Evolutionary conservation across 2,329 filamentous ascomycete species (phyloP).

Genomic region (Dactylella cylindrospora): DNA sequence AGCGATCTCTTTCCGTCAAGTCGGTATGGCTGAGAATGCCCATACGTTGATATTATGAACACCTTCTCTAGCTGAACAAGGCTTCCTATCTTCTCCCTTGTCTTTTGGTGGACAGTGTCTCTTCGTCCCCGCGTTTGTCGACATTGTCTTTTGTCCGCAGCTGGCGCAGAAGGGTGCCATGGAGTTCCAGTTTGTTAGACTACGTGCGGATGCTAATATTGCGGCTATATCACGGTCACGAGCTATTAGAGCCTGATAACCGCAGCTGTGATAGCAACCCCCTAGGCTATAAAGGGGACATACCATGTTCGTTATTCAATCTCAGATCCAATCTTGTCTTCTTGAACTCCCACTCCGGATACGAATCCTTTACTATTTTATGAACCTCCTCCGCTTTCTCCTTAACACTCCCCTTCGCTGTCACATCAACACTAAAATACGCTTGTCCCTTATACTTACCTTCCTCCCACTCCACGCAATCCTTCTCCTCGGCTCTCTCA

Average conservation of each 20-base stretch:
- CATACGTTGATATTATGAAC: constrained; percentile 68
- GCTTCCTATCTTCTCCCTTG: constrained; percentile 61
- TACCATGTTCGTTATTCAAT: too few species aligned
- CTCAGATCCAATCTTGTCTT: constrained; percentile 66
- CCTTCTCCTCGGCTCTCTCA: constrained; percentile 57
- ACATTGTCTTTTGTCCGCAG: constrained; percentile 80
- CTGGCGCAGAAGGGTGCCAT: constrained; percentile 84
- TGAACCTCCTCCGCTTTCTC: constrained; percentile 63
- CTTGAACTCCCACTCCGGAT: constrained; percentile 57
- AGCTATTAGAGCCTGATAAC: too few species aligned
- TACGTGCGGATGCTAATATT: constrained; percentile 84
- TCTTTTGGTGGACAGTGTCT: constrained; percentile 75
- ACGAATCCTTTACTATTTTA: constrained; percentile 59
- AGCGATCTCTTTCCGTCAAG: neutral
- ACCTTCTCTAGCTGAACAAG: constrained; percentile 79
- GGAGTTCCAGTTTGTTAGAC: constrained; percentile 89
- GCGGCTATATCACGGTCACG: constrained; percentile 65
- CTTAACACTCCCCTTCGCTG: constrained; percentile 66
- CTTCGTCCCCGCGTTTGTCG: constrained; percentile 77
- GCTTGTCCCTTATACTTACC: constrained; percentile 69
- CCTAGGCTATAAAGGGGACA: too few species aligned
- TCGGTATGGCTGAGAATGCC: neutral
- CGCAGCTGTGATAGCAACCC: too few species aligned
- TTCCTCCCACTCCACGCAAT: constrained; percentile 21
- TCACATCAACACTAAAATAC: constrained; percentile 88